A percentile compares a stretch with the other conserved stretches of the same genome.
Conservation (phyloP, 306 rosid genomes). For the Ormosia semicastrata region DNA sequence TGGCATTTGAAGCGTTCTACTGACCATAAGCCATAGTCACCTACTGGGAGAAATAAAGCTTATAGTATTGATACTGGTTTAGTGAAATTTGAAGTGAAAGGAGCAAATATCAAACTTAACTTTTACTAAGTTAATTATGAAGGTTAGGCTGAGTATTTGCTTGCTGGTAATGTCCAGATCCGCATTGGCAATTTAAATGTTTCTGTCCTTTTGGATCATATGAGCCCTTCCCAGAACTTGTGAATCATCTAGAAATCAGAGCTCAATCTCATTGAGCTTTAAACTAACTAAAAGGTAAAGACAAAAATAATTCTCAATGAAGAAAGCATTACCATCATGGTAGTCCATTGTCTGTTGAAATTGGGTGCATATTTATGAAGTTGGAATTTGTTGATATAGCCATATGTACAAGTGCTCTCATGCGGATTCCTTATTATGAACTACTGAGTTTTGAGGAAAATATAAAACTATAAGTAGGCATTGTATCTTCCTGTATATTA, state of each 20-base stretch:
- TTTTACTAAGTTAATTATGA: no score
- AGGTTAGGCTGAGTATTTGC: neutral
- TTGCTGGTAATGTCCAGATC: neutral
- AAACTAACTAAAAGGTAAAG: neutral
- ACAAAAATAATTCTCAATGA: neutral
- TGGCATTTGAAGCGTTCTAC: neutral
- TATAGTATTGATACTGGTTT: neutral
- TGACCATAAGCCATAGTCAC: neutral
- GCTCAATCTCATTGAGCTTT: neutral
- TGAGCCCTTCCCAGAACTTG: neutral
- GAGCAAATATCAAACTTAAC: neutral
- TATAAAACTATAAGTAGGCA: neutral
- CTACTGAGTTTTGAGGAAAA: neutral
- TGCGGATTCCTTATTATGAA: slow-evolving; percentile 1
- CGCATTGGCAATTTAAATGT: neutral
- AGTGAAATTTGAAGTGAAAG: neutral
- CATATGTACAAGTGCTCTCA: neutral
- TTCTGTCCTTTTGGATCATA: neutral
- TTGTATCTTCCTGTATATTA: neutral
- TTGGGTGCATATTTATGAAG: neutral
- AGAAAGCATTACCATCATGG: neutral
- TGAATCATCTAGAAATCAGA: neutral
- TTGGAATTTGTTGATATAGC: neutral
- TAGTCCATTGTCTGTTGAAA: neutral
- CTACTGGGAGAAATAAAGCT: neutral